A percentile compares a stretch with the other conserved stretches of the same genome.
phyloP scores from a whole-genome alignment of 257 asterid species.

The Leptodermis oblonga region DNA sequence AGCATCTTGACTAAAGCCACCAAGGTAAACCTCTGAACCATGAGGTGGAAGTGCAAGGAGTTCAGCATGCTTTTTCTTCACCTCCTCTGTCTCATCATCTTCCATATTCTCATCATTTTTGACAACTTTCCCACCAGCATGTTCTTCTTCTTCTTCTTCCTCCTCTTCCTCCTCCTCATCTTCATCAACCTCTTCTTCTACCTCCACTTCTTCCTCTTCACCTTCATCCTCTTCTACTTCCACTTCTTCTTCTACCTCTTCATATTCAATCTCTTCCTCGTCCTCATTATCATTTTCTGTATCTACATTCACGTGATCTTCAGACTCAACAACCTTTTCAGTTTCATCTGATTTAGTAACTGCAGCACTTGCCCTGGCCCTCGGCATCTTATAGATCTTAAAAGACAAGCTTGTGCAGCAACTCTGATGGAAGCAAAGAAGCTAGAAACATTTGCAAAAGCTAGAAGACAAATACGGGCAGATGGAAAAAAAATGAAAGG shows the following conservation, averaged over 20 bases:
- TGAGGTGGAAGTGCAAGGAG: constrained; percentile 95
- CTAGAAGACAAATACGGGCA: constrained; percentile 72
- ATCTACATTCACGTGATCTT: constrained; percentile 67
- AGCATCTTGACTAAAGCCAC: constrained; percentile 67
- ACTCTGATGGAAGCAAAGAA: constrained; percentile 73
- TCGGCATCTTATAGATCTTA: constrained; percentile 78
- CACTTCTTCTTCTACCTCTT: constrained; percentile 84
- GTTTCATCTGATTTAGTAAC: constrained; percentile 51
- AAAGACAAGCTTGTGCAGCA: constrained; percentile 52
- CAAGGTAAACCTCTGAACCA: constrained; percentile 92
- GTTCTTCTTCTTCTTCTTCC: constrained; percentile 27
- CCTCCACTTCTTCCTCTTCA: constrained; percentile 64
- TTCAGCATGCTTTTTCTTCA: constrained; percentile 55
- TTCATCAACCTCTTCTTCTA: constrained; percentile 49
- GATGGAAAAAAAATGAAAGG: constrained; percentile 68
- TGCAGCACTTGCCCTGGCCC: constrained; percentile 60
- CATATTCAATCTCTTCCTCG: constrained; percentile 89
- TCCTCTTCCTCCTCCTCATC: constrained; percentile 49
- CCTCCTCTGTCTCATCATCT: constrained; percentile 41
- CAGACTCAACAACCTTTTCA: constrained; percentile 58
- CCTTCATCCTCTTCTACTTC: constrained; percentile 48
- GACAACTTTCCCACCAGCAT: constrained; percentile 33
- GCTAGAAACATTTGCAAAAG: constrained; percentile 85
- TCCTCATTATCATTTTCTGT: constrained; percentile 67
- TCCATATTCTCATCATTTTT: constrained; percentile 51